These are phyloP conservation scores for Aegilops bicornis DNA, from an alignment of 176 grass and related monocot species.

Conservation along the genomic window DNA sequence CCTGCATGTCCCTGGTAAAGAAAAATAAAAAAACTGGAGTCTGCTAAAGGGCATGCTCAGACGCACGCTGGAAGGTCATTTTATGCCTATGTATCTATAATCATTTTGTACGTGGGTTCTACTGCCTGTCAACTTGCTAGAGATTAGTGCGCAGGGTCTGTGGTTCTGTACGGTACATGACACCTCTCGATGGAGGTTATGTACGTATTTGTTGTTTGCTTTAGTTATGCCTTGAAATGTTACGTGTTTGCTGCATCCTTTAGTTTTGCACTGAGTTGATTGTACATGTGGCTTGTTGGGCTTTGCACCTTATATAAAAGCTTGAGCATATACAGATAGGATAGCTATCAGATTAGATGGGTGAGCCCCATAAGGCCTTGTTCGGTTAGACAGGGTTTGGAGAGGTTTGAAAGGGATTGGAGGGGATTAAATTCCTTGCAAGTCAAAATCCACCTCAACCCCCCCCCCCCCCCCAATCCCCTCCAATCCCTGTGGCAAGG, in stretches of 20 bases:
- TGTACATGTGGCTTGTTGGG: neutral
- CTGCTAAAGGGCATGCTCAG: conserved; percentile 29
- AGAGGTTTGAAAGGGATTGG: no score
- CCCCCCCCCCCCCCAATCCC: no score
- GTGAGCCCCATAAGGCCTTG: no score
- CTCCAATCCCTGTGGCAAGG: no score
- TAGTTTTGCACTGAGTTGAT: neutral
- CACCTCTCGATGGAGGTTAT: neutral
- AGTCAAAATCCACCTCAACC: no score
- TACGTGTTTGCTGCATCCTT: no score
- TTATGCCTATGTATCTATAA: neutral
- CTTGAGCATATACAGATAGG: no score
- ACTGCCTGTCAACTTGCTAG: neutral
- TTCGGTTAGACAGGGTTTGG: no score
- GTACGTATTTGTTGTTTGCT: neutral
- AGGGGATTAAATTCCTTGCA: no score
- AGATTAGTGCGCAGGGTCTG: neutral
- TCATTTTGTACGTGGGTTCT: neutral
- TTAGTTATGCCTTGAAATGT: no score
- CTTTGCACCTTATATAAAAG: no score
- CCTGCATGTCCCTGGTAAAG: conserved; percentile 26
- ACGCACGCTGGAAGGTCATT: neutral
- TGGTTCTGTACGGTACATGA: neutral
- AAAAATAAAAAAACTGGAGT: conserved; percentile 35
- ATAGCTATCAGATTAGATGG: no score